phyloP scores from a whole-genome alignment of 2,329 filamentous ascomycete species.

The Cytospora paraplurivora region DNA sequence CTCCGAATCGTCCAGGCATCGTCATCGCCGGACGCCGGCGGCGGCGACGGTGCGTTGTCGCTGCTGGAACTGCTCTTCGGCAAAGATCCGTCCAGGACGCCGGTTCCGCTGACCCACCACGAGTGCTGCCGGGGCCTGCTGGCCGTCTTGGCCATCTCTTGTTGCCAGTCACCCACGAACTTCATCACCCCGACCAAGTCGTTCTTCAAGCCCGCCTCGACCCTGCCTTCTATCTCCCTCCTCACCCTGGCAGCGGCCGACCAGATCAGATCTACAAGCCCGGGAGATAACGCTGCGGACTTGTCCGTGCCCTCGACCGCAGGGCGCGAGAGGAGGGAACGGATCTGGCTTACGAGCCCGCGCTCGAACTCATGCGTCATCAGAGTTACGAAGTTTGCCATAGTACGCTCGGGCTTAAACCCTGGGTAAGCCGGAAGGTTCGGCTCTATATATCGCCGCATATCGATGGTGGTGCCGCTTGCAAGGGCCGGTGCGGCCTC shows the following conservation, averaged over 20 bases:
- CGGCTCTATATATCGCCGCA: conserved; percentile 32
- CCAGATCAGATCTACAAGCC: neutral
- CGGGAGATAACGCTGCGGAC: neutral
- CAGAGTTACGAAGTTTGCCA: conserved; percentile 30
- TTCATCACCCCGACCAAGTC: conserved; percentile 1
- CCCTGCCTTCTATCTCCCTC: neutral
- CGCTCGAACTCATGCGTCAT: conserved; percentile 12
- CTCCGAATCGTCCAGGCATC: neutral
- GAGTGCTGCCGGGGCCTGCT: conserved; percentile 1
- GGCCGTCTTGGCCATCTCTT: neutral
- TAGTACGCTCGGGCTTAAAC: conserved; percentile 23
- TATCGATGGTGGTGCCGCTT: conserved; percentile 30
- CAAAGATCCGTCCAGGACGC: neutral
- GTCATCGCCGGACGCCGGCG: neutral
- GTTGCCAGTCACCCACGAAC: conserved; percentile 7
- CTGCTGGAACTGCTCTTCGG: neutral
- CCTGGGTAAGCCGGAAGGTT: neutral
- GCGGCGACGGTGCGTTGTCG: neutral
- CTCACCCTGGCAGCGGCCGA: conserved; percentile 3
- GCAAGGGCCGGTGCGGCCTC: conserved; percentile 9
- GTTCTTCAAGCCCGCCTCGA: neutral
- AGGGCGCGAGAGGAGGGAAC: neutral
- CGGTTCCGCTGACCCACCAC: conserved; percentile 5
- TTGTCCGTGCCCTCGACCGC: neutral
- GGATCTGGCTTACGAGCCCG: neutral